Evolutionary conservation across 23 red algal genomes (phyloP), one percentile per base, ranked within the genome.

Genomic region (Porphyridium purpureum): DNA sequence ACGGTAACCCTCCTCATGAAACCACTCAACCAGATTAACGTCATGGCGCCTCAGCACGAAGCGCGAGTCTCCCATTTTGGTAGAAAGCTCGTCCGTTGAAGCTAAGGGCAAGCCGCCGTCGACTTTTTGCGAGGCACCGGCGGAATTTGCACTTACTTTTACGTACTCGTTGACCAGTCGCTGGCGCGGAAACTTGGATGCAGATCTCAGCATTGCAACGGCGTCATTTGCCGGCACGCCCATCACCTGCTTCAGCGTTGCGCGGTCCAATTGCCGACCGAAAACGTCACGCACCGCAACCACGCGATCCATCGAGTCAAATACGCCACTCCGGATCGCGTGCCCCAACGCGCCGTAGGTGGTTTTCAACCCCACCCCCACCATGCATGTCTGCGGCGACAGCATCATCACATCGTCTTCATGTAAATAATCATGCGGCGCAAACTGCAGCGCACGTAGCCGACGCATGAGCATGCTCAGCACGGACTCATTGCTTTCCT

Each of bases 201-300:
- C 44, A 11, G 54, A 31, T 14, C 62, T 42, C 25, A 75, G 29
- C 25, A 93, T 59, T 0, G 70, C 73, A 11, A 70, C 40, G 15
- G 70, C 76, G 59, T 93, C 84, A 38, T 93, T 75, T 5, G 73
- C 65, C 24, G 75, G 62, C 31, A 93, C 28, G 0, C 66, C 66
- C 56, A 80, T 40, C 26, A 58, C 72, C 27, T 58, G 33, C 11
- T 50, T 48, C 24, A 93, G 69, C 6, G 59, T 50, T 1, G 59
- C 31, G 23, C 76, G 74, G 27, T 28, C 9, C 7, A 50, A 24
- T 24, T 33, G 50, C 17, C 84, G 53, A 56, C 81, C 84, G 51
- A 93, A 93, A 1, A 93, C 72, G 57, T 93, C 84, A 20, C 80
- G 57, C 32, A 86, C 69, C 29, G 59, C 67, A 20, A 60, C 80